Evolutionary conservation across 1,139 yeast genomes (phyloP).

Genomic region (Pichia inconspicua): DNA sequence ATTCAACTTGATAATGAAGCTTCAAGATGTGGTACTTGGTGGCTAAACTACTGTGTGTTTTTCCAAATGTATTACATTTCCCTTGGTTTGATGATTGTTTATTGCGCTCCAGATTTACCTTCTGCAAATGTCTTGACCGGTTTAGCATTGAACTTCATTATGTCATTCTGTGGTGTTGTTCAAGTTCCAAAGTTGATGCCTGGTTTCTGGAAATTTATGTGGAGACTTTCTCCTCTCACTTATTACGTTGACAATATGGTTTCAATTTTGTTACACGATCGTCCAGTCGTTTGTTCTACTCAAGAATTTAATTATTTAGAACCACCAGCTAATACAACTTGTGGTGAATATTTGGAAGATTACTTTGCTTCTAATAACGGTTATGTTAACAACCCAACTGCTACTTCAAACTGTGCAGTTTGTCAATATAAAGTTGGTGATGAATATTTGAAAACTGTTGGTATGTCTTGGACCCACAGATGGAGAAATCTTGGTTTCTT

Average conservation of each 20-base stretch:
- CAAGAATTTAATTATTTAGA: conserved; percentile 42
- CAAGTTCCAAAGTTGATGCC: conserved; percentile 51
- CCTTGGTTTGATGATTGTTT: conserved; percentile 44
- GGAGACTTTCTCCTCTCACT: conserved; percentile 59
- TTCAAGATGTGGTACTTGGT: conserved; percentile 43
- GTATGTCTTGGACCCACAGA: conserved; percentile 38
- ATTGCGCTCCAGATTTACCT: conserved; percentile 50
- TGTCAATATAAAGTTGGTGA: conserved; percentile 51
- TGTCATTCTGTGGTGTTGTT: conserved; percentile 54
- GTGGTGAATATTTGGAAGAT: conserved; percentile 41
- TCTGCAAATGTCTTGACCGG: conserved; percentile 51
- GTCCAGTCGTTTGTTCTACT: conserved; percentile 43
- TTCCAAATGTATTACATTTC: conserved; percentile 48
- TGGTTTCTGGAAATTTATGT: conserved; percentile 65
- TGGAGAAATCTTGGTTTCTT: conserved; percentile 65
- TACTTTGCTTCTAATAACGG: conserved; percentile 38
- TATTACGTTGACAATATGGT: conserved; percentile 53
- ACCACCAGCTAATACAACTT: conserved; percentile 51
- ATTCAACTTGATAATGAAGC: conserved; percentile 38
- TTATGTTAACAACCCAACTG: conserved; percentile 43
- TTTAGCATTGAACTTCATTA: conserved; percentile 43
- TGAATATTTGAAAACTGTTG: conserved; percentile 40
- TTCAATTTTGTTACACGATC: conserved; percentile 43
- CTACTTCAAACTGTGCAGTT: conserved; percentile 47
- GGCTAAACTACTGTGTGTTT: conserved; percentile 43